Evolutionary conservation across 495 filamentous ascomycete genomes (phyloP).

Genomic region (Talaromyces ruber): DNA sequence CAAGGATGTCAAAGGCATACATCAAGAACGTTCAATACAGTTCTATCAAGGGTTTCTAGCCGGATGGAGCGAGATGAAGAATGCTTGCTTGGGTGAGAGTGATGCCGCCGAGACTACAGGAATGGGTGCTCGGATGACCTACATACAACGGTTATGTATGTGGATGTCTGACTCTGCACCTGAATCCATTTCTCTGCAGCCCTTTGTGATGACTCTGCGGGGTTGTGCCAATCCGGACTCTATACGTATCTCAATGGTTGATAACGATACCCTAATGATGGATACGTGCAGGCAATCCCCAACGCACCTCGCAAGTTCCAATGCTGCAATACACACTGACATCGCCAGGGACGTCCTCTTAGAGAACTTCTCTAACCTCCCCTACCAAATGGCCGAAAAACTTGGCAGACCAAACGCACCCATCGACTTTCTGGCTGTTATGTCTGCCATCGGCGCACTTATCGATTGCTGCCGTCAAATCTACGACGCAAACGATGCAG

Average conservation of each 20-base stretch:
- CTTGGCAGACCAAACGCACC: slow-evolving; percentile 13
- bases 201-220: neutral
- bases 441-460: slow-evolving; percentile 16
- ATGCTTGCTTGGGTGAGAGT: neutral
- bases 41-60: neutral
- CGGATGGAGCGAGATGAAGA: neutral
- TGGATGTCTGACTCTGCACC: slow-evolving; percentile 8
- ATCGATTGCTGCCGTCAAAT: slow-evolving; percentile 11
- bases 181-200: slow-evolving; percentile 1
- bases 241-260: neutral
- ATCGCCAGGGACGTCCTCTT: slow-evolving; percentile 4
- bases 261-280: neutral
- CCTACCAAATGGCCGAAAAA: slow-evolving; percentile 14
- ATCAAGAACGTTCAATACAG: neutral
- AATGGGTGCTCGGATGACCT: slow-evolving; percentile 9
- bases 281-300: neutral
- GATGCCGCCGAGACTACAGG: slow-evolving; percentile 1
- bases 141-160: slow-evolving; percentile 10
- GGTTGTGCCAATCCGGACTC: neutral
- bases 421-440: slow-evolving; percentile 10
- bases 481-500: slow-evolving; percentile 10
- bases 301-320: neutral
- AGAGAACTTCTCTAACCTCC: slow-evolving; percentile 12
- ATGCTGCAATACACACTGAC: neutral
- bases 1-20: neutral